Evolutionary conservation across 306 rosid species (phyloP), one percentile per base, ranked within the genome.

Genomic region (Dryas alaskensis): DNA sequence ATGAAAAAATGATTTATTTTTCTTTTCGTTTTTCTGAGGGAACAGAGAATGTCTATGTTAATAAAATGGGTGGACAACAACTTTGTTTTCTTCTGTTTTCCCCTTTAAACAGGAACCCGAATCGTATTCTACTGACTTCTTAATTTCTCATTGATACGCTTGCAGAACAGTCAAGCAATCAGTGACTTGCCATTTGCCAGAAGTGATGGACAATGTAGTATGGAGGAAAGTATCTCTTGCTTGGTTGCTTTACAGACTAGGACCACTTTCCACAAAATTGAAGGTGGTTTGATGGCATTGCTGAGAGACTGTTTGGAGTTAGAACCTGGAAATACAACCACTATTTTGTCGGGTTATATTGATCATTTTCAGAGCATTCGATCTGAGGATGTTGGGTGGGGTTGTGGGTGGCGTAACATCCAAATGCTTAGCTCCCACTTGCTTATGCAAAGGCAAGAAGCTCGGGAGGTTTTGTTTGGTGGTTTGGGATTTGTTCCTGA

Each of bases 401-500:
- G 97, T 43, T 92, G 98, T 73, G 96, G 97, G 40, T 93, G 97
- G 95, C 89, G 96, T 53, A 90, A 93, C 78, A 85, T 90, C 69
- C 96, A 93, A 80, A 90, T 89, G 90, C 89, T 90, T 64, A 64
- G 82, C 72, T 90, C 97, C 55, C 92, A 90, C 85, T 82, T 90
- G 83, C 82, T 90, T 70, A 77, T 64, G 53, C 86, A 71, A 60
- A 87, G 92, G 71, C 76, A 67, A 53, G 90, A 89, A 80, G 85
- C 90, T 7, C 79, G 80, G 73, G 80, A 84, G 14, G 84, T 76
- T 77, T 83, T 92, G 84, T 90, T 89, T 78, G 89, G 93, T 27
- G 92, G 92, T 60, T 84, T 85, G 3, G 96, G 86, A 52, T 86
- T 87, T 69, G 87, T 90, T 73, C 93, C 98, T 14, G 97, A 93